Conservation (phyloP, 2,329 filamentous ascomycete species). For the Aspergillus carbonarius region DNA sequence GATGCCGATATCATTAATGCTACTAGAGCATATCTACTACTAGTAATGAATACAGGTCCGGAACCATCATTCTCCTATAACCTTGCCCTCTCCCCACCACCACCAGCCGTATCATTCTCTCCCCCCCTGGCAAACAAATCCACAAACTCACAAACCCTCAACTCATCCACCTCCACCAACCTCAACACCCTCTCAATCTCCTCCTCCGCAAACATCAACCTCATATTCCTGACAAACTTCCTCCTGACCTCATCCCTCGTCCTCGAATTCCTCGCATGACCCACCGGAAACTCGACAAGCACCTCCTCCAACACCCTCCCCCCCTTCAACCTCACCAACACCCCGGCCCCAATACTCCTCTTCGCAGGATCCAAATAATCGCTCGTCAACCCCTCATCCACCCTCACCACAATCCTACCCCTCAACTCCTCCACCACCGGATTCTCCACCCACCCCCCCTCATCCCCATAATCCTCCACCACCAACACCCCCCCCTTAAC, state of each 20-base stretch:
- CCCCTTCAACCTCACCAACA: constrained; percentile 27
- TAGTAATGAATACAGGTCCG: background rate
- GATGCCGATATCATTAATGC: too few relatives aligned
- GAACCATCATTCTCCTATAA: background rate
- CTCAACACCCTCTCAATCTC: background rate
- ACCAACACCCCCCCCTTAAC: constrained; percentile 30
- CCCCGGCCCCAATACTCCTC: constrained; percentile 26
- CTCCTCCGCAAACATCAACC: background rate
- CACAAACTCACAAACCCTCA: background rate
- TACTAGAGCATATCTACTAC: too few relatives aligned
- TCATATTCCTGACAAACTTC: background rate
- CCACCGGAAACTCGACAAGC: background rate
- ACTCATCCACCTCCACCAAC: background rate
- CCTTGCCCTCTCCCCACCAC: background rate
- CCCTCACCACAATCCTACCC: constrained; percentile 24
- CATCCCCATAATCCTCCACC: constrained; percentile 29
- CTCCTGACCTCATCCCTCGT: background rate
- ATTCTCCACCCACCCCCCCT: constrained; percentile 24
- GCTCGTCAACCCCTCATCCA: constrained; percentile 29
- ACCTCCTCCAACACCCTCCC: background rate
- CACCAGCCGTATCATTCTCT: background rate
- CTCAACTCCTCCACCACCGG: constrained; percentile 24
- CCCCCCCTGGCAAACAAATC: background rate
- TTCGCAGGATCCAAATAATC: constrained; percentile 32
- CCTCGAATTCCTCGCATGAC: background rate